Base-by-base conservation (phyloP, 2,329 filamentous ascomycete species). In the Microdochium bolleyi region DNA sequence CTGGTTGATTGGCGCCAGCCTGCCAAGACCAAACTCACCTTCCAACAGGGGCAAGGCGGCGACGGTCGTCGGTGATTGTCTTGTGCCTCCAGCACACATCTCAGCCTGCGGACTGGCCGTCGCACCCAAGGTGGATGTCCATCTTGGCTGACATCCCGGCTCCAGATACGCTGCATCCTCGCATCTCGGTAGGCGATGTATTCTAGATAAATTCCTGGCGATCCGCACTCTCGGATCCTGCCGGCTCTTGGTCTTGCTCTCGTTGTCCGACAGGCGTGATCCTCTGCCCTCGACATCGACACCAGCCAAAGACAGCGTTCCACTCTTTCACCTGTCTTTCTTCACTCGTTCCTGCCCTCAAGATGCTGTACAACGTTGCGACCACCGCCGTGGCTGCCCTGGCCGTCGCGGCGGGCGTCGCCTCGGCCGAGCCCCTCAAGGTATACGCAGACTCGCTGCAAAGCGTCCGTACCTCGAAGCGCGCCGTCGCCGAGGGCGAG, bases 381-480 rank as follows among this genome's bases (percentile, higher is more conserved):
- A 41, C 37, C 19, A 19, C 41, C 41, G 41, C 41, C 14, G 41
- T 53, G 32, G 54, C 61, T 11, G 56, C 56, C n/a, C 49, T 51
- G 10, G 56, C 56, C 22, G 46, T 55, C 48, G 38, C 60, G n/a
- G 38, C 49, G 25, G 49, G 51, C 3, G 41, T 59, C 16, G 57
- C 52, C 24, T 52, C 57, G 24, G 68, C 68, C 14, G 19, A 16
- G 21, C 41, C 41, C 5, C 3, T 11, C n/a, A 46, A 46, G 41
- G 22, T 46, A 7, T 19, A 16, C 41, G 73, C 76, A 52, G 77
- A 80, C 60, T 70, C 70, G 13, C 68, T 82, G 24, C 70, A 74
- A 60, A 80, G 76, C 64, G 69, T 68, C 57, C 73, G 73, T 32
- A 58, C 77, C 41, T 59, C 62, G 41, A 81, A 78, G 68, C 75